Conservation (phyloP, 2,329 filamentous ascomycete genomes). For the Penicillium decumbens region DNA sequence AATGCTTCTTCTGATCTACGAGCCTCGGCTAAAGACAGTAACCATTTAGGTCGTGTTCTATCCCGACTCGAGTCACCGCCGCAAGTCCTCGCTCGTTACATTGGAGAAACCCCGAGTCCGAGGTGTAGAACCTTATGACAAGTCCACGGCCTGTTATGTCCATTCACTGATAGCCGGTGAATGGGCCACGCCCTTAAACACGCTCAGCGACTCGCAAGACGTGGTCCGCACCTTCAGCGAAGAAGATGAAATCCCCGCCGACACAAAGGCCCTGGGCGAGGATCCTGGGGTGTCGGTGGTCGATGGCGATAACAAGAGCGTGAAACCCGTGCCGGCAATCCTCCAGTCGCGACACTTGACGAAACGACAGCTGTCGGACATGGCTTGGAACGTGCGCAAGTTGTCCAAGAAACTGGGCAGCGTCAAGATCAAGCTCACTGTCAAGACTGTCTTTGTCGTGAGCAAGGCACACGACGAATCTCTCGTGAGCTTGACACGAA, state of each 20-base stretch:
- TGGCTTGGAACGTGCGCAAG: conserved; percentile 93
- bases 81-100: conserved; percentile 57
- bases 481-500: conserved; percentile 70
- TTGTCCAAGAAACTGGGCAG: conserved; percentile 79
- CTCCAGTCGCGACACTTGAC: conserved; percentile 72
- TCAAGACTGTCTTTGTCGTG: conserved; percentile 77
- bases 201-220: conserved; percentile 12
- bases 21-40: background rate
- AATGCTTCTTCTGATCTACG: background rate
- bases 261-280: conserved; percentile 19
- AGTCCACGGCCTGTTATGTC: conserved; percentile 56
- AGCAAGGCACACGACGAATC: conserved; percentile 87
- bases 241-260: conserved; percentile 11
- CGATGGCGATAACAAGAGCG: conserved; percentile 20
- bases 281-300: conserved; percentile 24
- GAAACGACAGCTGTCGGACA: conserved; percentile 90
- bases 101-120: conserved; percentile 39
- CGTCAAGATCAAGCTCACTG: conserved; percentile 74
- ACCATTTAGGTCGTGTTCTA: conserved; percentile 53
- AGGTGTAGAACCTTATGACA: conserved; percentile 33
- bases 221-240: conserved; percentile 17
- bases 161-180: conserved; percentile 52
- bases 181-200: conserved; percentile 23
- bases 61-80: conserved; percentile 49
- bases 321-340: conserved; percentile 36